Conservation (phyloP, 1,139 yeast genomes). For the Saccharomycopsis crataegensis region DNA sequence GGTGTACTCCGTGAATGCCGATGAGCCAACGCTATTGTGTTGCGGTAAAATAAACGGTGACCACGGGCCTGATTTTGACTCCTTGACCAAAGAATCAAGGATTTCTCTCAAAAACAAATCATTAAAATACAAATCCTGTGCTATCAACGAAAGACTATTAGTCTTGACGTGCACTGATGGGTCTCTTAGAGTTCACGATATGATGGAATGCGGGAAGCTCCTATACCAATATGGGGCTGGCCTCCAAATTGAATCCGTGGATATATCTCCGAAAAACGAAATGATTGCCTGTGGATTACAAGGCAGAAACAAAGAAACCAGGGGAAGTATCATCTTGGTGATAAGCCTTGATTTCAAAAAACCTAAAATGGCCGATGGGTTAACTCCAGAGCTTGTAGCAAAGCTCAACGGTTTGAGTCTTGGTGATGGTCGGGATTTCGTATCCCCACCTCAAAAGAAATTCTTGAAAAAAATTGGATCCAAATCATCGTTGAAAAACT, state of each 20-base stretch:
- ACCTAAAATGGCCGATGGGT: neutral
- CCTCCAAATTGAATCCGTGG: conserved; percentile 73
- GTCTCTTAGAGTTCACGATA: conserved; percentile 54
- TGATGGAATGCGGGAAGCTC: conserved; percentile 49
- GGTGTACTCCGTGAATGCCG: conserved; percentile 43
- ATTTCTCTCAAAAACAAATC: neutral
- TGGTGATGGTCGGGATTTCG: neutral
- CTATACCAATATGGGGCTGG: conserved; percentile 63
- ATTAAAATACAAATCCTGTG: conserved; percentile 9
- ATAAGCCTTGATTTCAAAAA: conserved; percentile 7
- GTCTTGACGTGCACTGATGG: conserved; percentile 69
- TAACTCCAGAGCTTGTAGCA: conserved; percentile 6
- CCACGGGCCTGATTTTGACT: conserved; percentile 43
- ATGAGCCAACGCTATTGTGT: conserved; percentile 47
- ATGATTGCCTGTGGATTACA: conserved; percentile 73
- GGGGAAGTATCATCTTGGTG: conserved; percentile 15
- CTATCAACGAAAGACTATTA: conserved; percentile 30
- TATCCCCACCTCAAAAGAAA: conserved; percentile 3
- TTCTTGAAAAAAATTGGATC: conserved; percentile 8
- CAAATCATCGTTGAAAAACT: conserved; percentile 9
- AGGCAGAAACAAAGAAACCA: conserved; percentile 23
- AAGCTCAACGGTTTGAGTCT: neutral
- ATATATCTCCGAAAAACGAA: conserved; percentile 56
- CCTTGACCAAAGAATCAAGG: conserved; percentile 24
- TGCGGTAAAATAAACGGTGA: conserved; percentile 68